Conservation (phyloP, 441 rosid genomes). For the Bruguiera hainesii region DNA sequence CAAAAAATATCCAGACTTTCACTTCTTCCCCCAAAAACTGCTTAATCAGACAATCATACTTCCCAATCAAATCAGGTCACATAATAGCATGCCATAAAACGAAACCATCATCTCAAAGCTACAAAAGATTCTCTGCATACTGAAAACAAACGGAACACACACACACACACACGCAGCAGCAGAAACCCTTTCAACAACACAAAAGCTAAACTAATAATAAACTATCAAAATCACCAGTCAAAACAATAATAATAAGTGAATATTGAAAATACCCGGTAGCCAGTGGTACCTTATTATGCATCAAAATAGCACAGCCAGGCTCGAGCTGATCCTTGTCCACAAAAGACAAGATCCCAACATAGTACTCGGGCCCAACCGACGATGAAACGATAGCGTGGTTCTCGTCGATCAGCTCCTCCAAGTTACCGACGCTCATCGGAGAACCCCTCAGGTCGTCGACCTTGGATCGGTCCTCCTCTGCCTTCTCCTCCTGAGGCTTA, state of each 20-base stretch:
- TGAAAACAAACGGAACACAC: too few species aligned
- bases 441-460: conserved; percentile 91
- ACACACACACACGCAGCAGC: too few species aligned
- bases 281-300: conserved; percentile 74
- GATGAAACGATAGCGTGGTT: conserved; percentile 89
- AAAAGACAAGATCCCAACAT: conserved; percentile 72
- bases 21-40: too few species aligned
- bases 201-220: too few species aligned
- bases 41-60: too few species aligned
- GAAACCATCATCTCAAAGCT: too few species aligned
- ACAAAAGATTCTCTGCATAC: too few species aligned
- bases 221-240: too few species aligned
- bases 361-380: conserved; percentile 87
- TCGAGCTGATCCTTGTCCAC: conserved; percentile 87
- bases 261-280: conserved; percentile 12
- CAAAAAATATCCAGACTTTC: too few species aligned
- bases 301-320: conserved; percentile 84
- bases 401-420: conserved; percentile 88
- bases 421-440: conserved; percentile 86
- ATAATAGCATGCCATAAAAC: too few species aligned
- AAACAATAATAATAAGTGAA: neutral
- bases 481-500: conserved; percentile 92
- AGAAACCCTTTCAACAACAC: too few species aligned
- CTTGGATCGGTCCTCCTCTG: conserved; percentile 89
- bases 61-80: too few species aligned